Percentiles rank a stretch among this genome's conserved stretches.
phyloP scores from a whole-genome alignment of 495 filamentous ascomycete genomes.

The Bombardia bombarda region DNA sequence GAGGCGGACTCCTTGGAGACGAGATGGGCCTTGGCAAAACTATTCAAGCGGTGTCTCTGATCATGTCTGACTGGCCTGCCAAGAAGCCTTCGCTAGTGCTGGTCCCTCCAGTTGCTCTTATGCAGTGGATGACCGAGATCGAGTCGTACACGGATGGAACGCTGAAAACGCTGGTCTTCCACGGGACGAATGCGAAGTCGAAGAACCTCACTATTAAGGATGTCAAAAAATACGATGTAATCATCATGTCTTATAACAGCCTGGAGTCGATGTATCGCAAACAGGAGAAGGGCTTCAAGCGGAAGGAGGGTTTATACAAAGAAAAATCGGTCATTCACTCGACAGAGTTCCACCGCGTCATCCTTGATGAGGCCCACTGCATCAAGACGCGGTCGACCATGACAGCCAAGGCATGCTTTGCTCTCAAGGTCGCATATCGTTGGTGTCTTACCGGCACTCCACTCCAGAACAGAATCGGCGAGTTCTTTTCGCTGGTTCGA shows the following conservation, averaged over 20 bases:
- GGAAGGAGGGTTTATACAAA: slow-evolving; percentile 58
- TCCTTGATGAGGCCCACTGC: slow-evolving; percentile 93
- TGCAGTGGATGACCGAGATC: slow-evolving; percentile 97
- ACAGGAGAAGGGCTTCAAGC: slow-evolving; percentile 83
- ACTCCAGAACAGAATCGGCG: slow-evolving; percentile 91
- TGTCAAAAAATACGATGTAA: slow-evolving; percentile 75
- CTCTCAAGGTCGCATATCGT: slow-evolving; percentile 74
- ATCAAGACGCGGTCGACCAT: slow-evolving; percentile 88
- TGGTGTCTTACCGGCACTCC: slow-evolving; percentile 96
- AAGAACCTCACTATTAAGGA: slow-evolving; percentile 67
- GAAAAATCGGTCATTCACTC: slow-evolving; percentile 83
- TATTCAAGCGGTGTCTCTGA: slow-evolving; percentile 89
- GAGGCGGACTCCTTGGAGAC: slow-evolving; percentile 84
- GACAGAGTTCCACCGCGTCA: slow-evolving; percentile 80
- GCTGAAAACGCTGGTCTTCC: slow-evolving; percentile 80
- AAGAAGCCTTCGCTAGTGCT: slow-evolving; percentile 77
- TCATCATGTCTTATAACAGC: slow-evolving; percentile 94
- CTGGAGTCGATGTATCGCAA: slow-evolving; percentile 87
- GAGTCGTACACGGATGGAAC: slow-evolving; percentile 82
- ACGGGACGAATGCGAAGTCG: slow-evolving; percentile 75
- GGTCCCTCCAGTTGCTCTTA: slow-evolving; percentile 88
- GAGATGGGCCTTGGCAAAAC: slow-evolving; percentile 99
- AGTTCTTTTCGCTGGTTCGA: slow-evolving; percentile 89
- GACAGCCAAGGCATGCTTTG: slow-evolving; percentile 90
- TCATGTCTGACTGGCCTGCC: slow-evolving; percentile 94